Conservation (phyloP, 441 rosid species). For the Biscutella laevigata region DNA sequence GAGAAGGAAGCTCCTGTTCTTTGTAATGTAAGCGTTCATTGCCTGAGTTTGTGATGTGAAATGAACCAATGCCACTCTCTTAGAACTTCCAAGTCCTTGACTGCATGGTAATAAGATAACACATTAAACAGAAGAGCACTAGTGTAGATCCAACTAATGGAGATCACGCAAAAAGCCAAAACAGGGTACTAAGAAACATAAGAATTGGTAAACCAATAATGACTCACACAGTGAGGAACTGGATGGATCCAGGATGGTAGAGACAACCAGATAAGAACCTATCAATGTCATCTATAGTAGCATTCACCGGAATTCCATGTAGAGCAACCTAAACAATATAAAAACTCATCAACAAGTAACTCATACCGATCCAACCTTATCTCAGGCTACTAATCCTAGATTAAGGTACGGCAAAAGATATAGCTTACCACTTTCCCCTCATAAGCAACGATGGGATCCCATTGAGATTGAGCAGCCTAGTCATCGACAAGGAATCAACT, state of each 20-base stretch:
- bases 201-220: neutral
- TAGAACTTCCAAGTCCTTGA: constrained; percentile 25
- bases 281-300: constrained; percentile 49
- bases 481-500: constrained; percentile 6
- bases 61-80: constrained; percentile 39
- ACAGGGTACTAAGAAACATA: neutral
- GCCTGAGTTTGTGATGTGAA: constrained; percentile 55
- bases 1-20: constrained; percentile 58
- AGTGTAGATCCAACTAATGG: neutral
- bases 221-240: constrained; percentile 33
- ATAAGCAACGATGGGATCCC: constrained; percentile 48
- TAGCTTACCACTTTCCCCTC: constrained; percentile 66
- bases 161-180: neutral
- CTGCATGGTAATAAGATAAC: no score
- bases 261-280: constrained; percentile 69
- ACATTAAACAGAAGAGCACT: neutral
- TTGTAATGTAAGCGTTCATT: constrained; percentile 53
- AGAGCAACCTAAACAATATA: constrained; percentile 41
- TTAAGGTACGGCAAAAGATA: neutral
- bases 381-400: neutral
- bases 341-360: neutral
- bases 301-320: constrained; percentile 54
- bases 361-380: neutral
- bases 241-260: constrained; percentile 44
- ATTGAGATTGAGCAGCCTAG: constrained; percentile 47